Evolutionary conservation across 1,139 yeast genomes (phyloP).

Genomic region (Candida sojae): DNA sequence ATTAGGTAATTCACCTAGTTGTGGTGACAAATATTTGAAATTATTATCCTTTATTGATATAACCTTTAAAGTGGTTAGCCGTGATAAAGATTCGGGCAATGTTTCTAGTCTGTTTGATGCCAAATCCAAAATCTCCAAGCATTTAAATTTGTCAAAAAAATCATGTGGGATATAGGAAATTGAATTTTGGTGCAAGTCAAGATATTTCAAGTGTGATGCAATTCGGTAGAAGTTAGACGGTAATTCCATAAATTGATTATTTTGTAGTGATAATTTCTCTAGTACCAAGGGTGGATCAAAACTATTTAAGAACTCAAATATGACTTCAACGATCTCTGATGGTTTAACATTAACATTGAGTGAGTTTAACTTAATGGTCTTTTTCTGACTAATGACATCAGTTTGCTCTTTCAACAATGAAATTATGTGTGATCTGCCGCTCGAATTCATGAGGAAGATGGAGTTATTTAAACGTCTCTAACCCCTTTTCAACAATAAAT

Average conservation of each 20-base stretch:
- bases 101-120: constrained; percentile 54
- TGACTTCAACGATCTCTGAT: constrained; percentile 26
- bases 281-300: constrained; percentile 39
- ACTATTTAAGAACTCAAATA: constrained; percentile 26
- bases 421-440: constrained; percentile 4
- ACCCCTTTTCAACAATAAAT: too few species aligned
- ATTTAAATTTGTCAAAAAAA: constrained; percentile 25
- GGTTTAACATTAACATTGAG: constrained; percentile 4
- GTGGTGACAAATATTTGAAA: constrained; percentile 59
- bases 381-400: constrained; percentile 23
- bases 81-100: constrained; percentile 41
- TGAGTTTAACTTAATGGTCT: constrained; percentile 24
- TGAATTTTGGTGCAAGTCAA: constrained; percentile 67
- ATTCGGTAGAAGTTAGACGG: constrained; percentile 52
- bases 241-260: constrained; percentile 47
- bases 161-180: constrained; percentile 55
- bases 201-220: constrained; percentile 49
- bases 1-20: constrained; percentile 51
- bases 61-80: constrained; percentile 51
- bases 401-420: constrained; percentile 24
- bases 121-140: constrained; percentile 67
- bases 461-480: not conserved
- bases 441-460: not conserved
- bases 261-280: constrained; percentile 55
- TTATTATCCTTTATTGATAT: constrained; percentile 65